A percentile compares a stretch with the other conserved stretches of the same genome.
phyloP scores from a whole-genome alignment of 768 basidiomycete genomes.

The Phlebiopsis flavidoalba region DNA sequence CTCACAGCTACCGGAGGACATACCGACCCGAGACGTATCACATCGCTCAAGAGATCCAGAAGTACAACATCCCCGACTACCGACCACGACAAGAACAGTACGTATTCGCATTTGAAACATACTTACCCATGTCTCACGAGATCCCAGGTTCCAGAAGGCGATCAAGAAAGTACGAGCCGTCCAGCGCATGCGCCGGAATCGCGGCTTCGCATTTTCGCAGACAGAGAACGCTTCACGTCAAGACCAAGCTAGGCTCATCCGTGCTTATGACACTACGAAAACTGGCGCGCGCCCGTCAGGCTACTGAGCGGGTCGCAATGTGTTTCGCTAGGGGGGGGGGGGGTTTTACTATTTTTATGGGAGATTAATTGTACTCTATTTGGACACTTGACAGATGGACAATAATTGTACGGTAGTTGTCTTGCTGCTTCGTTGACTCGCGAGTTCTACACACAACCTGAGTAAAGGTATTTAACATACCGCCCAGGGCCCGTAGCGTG shows the following conservation, averaged over 20 bases:
- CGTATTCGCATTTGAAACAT: constrained; percentile 24
- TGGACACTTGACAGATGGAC: neutral
- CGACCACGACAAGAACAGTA: constrained; percentile 96
- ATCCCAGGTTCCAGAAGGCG: constrained; percentile 87
- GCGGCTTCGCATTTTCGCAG: constrained; percentile 98
- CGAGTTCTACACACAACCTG: too few species aligned
- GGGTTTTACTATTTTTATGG: constrained; percentile 21
- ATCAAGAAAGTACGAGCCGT: constrained; percentile 99
- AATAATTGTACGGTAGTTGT: neutral
- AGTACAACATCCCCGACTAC: constrained; percentile 96
- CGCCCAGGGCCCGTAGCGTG: too few species aligned
- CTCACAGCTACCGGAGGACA: constrained; percentile 77
- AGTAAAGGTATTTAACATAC: too few species aligned
- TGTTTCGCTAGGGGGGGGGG: too few species aligned
- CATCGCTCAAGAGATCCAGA: constrained; percentile 98
- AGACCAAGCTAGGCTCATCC: constrained; percentile 81
- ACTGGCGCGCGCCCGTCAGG: constrained; percentile 68
- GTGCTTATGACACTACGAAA: constrained; percentile 86
- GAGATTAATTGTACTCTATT: constrained; percentile 22
- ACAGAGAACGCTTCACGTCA: constrained; percentile 82
- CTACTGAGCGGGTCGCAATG: constrained; percentile 32
- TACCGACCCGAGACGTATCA: constrained; percentile 93
- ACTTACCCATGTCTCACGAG: neutral
- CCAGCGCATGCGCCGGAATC: constrained; percentile 92
- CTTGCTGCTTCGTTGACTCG: neutral